Percentiles rank a stretch among this genome's conserved stretches.
Conservation (phyloP, 768 basidiomycete genomes). For the Porpolomopsis calyptriformis region DNA sequence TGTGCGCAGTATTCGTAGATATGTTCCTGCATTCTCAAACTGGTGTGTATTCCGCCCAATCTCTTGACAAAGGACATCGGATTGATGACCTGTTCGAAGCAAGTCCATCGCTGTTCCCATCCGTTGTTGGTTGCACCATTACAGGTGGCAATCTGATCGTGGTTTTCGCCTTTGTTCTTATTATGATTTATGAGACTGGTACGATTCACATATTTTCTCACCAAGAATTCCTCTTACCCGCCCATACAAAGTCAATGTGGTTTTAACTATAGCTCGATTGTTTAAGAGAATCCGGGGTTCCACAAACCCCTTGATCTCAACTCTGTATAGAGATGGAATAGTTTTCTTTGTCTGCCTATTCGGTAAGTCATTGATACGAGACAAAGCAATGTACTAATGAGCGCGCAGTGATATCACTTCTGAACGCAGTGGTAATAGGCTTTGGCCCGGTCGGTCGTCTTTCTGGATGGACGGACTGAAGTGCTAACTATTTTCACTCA, state of each 20-base stretch:
- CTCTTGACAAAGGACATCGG: not conserved
- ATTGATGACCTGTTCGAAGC: not conserved
- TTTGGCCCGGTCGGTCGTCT: constrained; percentile 5
- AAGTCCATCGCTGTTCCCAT: not conserved
- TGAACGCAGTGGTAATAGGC: constrained; percentile 2
- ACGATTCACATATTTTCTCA: not conserved
- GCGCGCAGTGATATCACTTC: constrained; percentile 5
- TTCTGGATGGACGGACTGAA: not conserved
- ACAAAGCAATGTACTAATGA: too few relatives aligned
- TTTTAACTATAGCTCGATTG: constrained; percentile 4
- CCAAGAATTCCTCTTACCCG: not conserved
- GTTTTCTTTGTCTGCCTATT: constrained; percentile 7
- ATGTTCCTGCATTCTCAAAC: not conserved
- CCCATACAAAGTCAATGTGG: constrained; percentile 2
- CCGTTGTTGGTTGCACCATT: not conserved
- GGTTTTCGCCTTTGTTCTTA: not conserved
- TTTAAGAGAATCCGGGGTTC: constrained; percentile 5
- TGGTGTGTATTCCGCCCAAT: not conserved
- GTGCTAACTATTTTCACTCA: not conserved
- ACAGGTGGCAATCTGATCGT: not conserved
- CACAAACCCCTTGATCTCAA: constrained; percentile 1
- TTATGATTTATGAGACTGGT: constrained; percentile 1
- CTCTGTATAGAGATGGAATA: constrained; percentile 9
- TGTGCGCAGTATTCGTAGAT: not conserved
- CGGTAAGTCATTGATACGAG: not conserved